phyloP scores from a whole-genome alignment of 2,329 filamentous ascomycete species.

The Aspergillus aculeatinus region DNA sequence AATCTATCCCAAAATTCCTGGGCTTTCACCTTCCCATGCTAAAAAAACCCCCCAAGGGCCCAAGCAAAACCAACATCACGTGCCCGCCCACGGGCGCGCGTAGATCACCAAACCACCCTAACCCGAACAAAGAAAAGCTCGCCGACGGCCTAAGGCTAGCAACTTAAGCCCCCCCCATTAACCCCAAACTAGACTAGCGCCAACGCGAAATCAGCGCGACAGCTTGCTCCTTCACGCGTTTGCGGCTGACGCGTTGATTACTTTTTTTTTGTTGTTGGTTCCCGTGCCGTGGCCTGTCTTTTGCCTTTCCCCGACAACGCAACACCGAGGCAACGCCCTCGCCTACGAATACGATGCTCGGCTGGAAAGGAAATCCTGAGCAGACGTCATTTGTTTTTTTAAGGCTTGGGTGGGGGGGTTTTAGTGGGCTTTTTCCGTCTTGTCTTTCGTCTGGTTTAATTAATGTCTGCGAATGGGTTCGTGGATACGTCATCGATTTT shows the following conservation, averaged over 20 bases:
- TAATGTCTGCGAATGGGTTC: neutral
- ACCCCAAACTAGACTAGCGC: neutral
- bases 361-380: neutral
- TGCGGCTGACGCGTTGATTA: constrained; percentile 10
- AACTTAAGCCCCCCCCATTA: neutral
- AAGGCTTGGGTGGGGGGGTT: neutral
- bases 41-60: too few relatives aligned
- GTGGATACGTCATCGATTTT: neutral
- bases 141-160: neutral
- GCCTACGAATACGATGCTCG: neutral
- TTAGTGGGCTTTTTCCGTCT: neutral
- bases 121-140: neutral
- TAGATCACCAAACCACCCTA: neutral
- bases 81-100: too few relatives aligned
- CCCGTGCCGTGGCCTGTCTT: too few relatives aligned
- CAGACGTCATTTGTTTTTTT: neutral
- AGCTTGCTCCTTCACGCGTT: neutral
- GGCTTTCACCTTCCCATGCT: too few relatives aligned
- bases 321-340: neutral
- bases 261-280: neutral
- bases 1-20: too few relatives aligned
- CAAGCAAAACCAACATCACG: too few relatives aligned
- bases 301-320: too few relatives aligned
- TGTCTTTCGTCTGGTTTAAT: neutral
- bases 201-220: constrained; percentile 20